Conservation (phyloP, 164 flowering plant genomes). For the Houttuynia cordata region DNA sequence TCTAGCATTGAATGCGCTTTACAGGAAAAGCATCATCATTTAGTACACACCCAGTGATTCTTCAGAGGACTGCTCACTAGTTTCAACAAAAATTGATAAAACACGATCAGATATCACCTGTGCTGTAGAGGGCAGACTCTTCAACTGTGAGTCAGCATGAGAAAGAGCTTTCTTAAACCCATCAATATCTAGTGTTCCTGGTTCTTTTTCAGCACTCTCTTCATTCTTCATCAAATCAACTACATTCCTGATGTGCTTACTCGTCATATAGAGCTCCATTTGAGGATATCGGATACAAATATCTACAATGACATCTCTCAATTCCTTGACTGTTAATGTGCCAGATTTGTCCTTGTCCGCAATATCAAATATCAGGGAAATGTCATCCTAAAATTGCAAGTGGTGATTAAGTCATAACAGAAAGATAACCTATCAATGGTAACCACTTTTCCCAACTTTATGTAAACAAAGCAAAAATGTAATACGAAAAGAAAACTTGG, state of each 20-base stretch:
- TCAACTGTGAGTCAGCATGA: constrained; percentile 77
- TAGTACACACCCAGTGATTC: neutral
- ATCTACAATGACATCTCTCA: constrained; percentile 53
- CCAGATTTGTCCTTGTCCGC: constrained; percentile 77
- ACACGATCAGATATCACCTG: constrained; percentile 52
- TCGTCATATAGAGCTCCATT: constrained; percentile 63
- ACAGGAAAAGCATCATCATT: no score
- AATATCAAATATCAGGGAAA: constrained; percentile 52
- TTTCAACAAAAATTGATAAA: neutral
- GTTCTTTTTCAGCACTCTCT: constrained; percentile 30
- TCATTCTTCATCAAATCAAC: constrained; percentile 44
- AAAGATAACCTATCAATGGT: no score
- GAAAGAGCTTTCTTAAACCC: constrained; percentile 59
- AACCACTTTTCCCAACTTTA: no score
- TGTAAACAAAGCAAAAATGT: no score
- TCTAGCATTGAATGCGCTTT: no score
- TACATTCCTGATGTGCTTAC: constrained; percentile 39
- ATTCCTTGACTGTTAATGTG: constrained; percentile 41
- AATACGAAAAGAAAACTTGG: no score
- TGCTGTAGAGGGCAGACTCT: constrained; percentile 92
- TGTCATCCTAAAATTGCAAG: constrained; percentile 53
- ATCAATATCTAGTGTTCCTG: constrained; percentile 59
- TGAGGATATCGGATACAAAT: constrained; percentile 83
- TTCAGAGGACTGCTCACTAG: neutral
- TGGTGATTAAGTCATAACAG: no score